Conservation (phyloP, 768 basidiomycete genomes). For the Dendrothele bispora region DNA sequence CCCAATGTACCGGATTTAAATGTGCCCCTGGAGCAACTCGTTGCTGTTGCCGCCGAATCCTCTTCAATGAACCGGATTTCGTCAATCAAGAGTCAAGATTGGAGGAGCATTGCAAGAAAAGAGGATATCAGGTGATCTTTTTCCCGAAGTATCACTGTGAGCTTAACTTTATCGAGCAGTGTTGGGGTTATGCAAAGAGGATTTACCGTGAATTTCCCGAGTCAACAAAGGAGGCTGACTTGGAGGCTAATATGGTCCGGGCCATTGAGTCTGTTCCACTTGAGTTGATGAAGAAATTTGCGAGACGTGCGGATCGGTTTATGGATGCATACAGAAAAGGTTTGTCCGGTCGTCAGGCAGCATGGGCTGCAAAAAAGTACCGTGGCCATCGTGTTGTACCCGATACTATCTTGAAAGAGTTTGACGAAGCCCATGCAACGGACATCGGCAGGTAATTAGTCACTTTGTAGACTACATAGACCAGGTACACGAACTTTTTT, state of each 20-base stretch:
- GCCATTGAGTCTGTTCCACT: slow-evolving; percentile 21
- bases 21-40: slow-evolving; percentile 7
- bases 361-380: slow-evolving; percentile 16
- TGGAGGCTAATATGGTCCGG: slow-evolving; percentile 22
- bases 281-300: neutral
- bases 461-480: too few species aligned
- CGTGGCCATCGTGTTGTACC: too few species aligned
- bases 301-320: too few species aligned
- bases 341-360: slow-evolving; percentile 3
- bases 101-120: slow-evolving; percentile 17
- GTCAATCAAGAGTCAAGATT: too few species aligned
- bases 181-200: slow-evolving; percentile 32
- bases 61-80: slow-evolving; percentile 33
- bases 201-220: slow-evolving; percentile 20
- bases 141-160: slow-evolving; percentile 38
- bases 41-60: slow-evolving; percentile 25
- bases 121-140: slow-evolving; percentile 26
- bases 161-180: slow-evolving; percentile 38
- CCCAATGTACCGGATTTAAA: slow-evolving; percentile 14
- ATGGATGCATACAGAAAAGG: neutral
- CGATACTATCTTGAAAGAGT: too few species aligned
- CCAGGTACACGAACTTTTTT: too few species aligned
- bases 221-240: slow-evolving; percentile 18
- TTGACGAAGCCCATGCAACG: too few species aligned
- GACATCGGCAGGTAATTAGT: too few species aligned